A percentile compares a stretch with the other conserved stretches of the same genome.
Evolutionary conservation across 2,329 filamentous ascomycete species (phyloP).

Genomic region (Drechslerella coelobrocha): DNA sequence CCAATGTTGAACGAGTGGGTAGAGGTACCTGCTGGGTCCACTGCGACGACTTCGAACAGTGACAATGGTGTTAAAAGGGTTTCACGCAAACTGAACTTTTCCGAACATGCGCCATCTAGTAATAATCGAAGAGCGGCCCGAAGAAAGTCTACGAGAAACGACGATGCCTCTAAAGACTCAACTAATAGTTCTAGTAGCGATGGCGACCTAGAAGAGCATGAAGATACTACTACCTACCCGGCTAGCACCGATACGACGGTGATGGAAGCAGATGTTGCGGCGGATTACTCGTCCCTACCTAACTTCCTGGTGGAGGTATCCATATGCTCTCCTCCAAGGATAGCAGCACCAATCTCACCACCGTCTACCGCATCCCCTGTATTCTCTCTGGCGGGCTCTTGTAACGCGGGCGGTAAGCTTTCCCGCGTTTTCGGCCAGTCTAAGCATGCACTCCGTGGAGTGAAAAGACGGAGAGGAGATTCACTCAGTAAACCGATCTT

Average conservation of each 20-base stretch:
- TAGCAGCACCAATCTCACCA: too few species aligned
- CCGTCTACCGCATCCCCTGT: neutral
- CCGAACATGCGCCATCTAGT: neutral
- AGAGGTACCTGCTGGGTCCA: slow-evolving; percentile 18
- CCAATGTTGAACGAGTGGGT: slow-evolving; percentile 49
- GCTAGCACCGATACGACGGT: slow-evolving; percentile 43
- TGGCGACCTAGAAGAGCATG: neutral
- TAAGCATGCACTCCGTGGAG: slow-evolving; percentile 4
- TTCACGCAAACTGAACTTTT: slow-evolving; percentile 37
- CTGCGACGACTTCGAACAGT: neutral
- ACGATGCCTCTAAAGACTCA: neutral
- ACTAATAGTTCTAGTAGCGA: slow-evolving; percentile 11
- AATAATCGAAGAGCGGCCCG: neutral
- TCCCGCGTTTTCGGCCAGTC: slow-evolving; percentile 23
- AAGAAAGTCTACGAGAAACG: neutral
- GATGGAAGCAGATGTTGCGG: slow-evolving; percentile 11
- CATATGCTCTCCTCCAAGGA: slow-evolving; percentile 1
- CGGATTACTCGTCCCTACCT: neutral
- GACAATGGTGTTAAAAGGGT: slow-evolving; percentile 8
- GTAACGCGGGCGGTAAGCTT: slow-evolving; percentile 10
- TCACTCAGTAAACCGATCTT: neutral
- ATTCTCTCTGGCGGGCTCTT: neutral
- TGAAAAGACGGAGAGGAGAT: neutral
- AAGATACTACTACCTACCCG: slow-evolving; percentile 23
- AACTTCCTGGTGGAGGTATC: slow-evolving; percentile 32